A percentile compares a stretch with the other conserved stretches of the same genome.
phyloP scores from a whole-genome alignment of 192 early-diverging fungal species.

The Coemansia sp. region DNA sequence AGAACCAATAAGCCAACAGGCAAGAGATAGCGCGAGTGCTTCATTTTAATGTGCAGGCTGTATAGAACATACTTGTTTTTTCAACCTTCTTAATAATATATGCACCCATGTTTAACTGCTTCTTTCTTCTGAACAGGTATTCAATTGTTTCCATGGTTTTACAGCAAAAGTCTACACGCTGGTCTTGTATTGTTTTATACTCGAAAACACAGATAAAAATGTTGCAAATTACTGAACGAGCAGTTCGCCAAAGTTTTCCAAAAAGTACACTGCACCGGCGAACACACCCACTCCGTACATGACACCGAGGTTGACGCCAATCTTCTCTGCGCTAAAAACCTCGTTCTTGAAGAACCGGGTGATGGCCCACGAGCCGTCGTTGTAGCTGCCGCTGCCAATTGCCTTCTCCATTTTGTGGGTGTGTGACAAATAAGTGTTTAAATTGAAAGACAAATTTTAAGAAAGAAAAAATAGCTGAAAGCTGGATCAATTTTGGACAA shows the following conservation, averaged over 20 bases:
- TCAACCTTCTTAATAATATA: not conserved
- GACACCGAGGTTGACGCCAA: slow-evolving; percentile 40
- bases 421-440: not conserved
- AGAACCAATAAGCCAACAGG: slow-evolving; percentile 40
- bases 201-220: too few relatives aligned
- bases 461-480: not conserved
- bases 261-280: slow-evolving; percentile 49
- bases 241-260: slow-evolving; percentile 45
- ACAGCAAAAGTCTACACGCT: not conserved
- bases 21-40: not conserved
- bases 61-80: not conserved
- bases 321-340: slow-evolving; percentile 36
- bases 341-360: slow-evolving; percentile 49
- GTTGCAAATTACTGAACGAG: slow-evolving; percentile 31
- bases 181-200: not conserved
- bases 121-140: too few relatives aligned
- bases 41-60: too few relatives aligned
- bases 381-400: slow-evolving; percentile 16
- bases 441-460: not conserved
- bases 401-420: slow-evolving; percentile 11
- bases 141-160: too few relatives aligned
- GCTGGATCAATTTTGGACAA: not conserved
- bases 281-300: slow-evolving; percentile 50
- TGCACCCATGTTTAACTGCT: too few relatives aligned
- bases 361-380: slow-evolving; percentile 47